These are phyloP conservation scores for Stagonosporopsis cucurbitacearum DNA, from an alignment of 2,329 filamentous ascomycete genomes.

Conservation along the genomic window DNA sequence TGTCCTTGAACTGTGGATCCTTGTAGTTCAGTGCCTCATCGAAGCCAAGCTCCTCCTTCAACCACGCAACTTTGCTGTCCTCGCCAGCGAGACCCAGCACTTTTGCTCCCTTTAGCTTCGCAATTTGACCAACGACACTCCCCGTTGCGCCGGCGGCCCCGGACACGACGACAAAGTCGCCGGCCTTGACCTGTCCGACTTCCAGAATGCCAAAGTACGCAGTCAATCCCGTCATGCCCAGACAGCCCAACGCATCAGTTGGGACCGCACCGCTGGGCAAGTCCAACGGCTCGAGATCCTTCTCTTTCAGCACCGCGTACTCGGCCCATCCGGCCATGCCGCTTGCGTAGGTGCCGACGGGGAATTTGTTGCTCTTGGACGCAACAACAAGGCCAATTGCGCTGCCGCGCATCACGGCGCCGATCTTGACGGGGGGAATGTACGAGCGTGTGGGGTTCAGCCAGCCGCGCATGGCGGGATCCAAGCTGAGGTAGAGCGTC, in stretches of 20 bases:
- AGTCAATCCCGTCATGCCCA: conserved; percentile 73
- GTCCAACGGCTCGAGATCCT: conserved; percentile 54
- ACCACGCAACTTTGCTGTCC: conserved; percentile 60
- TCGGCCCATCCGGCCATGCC: conserved; percentile 69
- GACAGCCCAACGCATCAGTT: conserved; percentile 61
- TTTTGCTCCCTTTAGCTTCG: conserved; percentile 69
- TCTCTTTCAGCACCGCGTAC: conserved; percentile 64
- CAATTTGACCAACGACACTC: conserved; percentile 77
- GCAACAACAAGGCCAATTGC: conserved; percentile 68
- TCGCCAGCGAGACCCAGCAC: conserved; percentile 61
- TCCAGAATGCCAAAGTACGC: conserved; percentile 77
- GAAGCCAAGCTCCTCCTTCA: conserved; percentile 62
- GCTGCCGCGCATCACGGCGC: conserved; percentile 71
- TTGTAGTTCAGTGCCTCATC: conserved; percentile 65
- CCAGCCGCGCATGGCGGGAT: conserved; percentile 80
- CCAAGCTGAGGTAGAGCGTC: conserved; percentile 70
- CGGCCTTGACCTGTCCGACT: conserved; percentile 70
- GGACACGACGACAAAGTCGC: conserved; percentile 78
- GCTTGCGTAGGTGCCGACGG: conserved; percentile 65
- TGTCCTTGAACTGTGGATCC: conserved; percentile 54
- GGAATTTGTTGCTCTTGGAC: conserved; percentile 62
- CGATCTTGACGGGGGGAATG: conserved; percentile 71
- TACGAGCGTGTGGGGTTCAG: conserved; percentile 67
- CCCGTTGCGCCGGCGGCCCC: conserved; percentile 81
- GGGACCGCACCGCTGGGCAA: conserved; percentile 56